phyloP scores from a whole-genome alignment of 331 rosid genomes.

The Stylosanthes scabra region DNA sequence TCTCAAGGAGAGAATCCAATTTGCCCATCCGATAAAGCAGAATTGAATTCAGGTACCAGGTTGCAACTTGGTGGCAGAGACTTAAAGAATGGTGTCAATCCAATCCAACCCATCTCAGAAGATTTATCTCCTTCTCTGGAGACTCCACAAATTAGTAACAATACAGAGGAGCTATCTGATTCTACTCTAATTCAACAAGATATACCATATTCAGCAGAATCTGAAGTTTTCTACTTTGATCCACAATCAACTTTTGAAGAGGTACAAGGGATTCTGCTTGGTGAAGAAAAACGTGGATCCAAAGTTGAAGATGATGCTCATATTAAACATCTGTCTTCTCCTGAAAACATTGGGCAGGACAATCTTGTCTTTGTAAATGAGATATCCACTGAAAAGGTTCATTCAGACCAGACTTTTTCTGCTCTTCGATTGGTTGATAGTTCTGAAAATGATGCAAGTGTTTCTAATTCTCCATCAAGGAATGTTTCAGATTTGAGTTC shows the following conservation, averaged over 20 bases:
- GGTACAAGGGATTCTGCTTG: conserved; percentile 39
- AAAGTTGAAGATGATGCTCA: conserved; percentile 45
- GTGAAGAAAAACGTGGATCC: conserved; percentile 45
- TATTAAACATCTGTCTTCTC: conserved; percentile 47
- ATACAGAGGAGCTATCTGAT: conserved; percentile 39
- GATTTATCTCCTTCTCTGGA: conserved; percentile 39
- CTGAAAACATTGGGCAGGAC: conserved; percentile 32
- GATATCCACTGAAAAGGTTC: conserved; percentile 41
- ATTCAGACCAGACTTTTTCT: conserved; percentile 36
- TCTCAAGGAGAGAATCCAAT: conserved; percentile 47
- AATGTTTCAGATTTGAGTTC: conserved; percentile 41
- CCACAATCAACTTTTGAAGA: conserved; percentile 45
- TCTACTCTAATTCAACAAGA: conserved; percentile 43
- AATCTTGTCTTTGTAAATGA: conserved; percentile 37
- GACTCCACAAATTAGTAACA: conserved; percentile 22
- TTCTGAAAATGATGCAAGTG: conserved; percentile 41
- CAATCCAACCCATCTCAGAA: conserved; percentile 48
- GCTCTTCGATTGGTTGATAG: conserved; percentile 35
- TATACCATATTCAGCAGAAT: conserved; percentile 47
- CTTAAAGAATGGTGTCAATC: conserved; percentile 37
- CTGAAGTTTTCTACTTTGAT: conserved; percentile 34
- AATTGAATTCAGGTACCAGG: conserved; percentile 33
- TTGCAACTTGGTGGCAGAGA: conserved; percentile 35
- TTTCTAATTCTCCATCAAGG: conserved; percentile 40
- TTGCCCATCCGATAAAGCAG: conserved; percentile 44